These are phyloP conservation scores for Debaryomycetaceae sp. DNA, from an alignment of 1,139 yeast species.

Conservation along the genomic window DNA sequence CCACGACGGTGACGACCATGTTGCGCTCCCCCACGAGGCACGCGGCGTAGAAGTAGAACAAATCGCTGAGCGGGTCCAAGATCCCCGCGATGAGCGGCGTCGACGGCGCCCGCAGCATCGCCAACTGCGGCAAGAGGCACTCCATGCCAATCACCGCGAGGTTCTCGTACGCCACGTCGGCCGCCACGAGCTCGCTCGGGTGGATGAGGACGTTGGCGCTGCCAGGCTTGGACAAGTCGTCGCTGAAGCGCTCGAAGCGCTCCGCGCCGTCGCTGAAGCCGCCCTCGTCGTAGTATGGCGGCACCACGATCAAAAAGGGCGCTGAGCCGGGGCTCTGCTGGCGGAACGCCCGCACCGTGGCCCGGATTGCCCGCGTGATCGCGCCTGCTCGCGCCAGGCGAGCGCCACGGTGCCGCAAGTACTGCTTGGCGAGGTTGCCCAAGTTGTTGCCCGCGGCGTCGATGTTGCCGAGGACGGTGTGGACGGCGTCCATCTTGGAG, in stretches of 20 bases:
- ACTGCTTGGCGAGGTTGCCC: constrained; percentile 16
- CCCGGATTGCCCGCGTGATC: too few relatives aligned
- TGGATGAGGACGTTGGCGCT: too few relatives aligned
- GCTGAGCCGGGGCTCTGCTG: too few relatives aligned
- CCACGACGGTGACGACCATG: constrained; percentile 11
- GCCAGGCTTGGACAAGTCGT: too few relatives aligned
- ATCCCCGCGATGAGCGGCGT: constrained; percentile 16
- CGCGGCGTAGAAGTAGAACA: constrained; percentile 16
- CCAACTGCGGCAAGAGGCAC: constrained; percentile 20
- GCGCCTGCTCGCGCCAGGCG: constrained; percentile 1
- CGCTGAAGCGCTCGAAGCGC: too few relatives aligned
- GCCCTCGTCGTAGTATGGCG: too few relatives aligned
- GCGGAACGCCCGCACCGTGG: too few relatives aligned
- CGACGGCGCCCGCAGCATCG: constrained; percentile 10
- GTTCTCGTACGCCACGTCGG: constrained; percentile 11
- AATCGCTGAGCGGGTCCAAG: constrained; percentile 21
- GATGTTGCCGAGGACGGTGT: constrained; percentile 12
- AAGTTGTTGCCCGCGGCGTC: constrained; percentile 12
- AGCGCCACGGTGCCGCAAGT: not conserved
- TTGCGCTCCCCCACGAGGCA: constrained; percentile 8
- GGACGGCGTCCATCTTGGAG: constrained; percentile 7
- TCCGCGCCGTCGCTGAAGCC: too few relatives aligned
- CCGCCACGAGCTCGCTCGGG: too few relatives aligned
- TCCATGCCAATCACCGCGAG: constrained; percentile 22
- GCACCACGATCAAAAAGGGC: too few relatives aligned